A percentile compares a stretch with the other conserved stretches of the same genome.
These are phyloP conservation scores for Akanthomyces lecanii DNA, from an alignment of 2,329 filamentous ascomycete genomes.

Conservation along the genomic window DNA sequence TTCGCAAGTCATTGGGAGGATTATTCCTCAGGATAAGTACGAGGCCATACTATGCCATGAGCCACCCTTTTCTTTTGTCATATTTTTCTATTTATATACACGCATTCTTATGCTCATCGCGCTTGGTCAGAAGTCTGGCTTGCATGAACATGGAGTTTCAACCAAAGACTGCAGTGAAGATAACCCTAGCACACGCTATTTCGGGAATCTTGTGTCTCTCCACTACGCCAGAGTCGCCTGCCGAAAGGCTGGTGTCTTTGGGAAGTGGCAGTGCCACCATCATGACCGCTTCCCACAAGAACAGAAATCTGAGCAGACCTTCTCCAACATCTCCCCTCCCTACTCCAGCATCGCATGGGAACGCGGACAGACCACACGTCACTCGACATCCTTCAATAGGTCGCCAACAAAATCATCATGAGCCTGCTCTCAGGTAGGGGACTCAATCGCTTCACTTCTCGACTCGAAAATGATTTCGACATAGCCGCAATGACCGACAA, in stretches of 20 bases:
- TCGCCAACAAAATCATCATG: neutral
- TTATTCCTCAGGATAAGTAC: neutral
- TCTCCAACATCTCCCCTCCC: conserved; percentile 9
- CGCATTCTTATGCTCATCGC: neutral
- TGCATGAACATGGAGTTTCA: neutral
- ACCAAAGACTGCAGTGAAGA: conserved; percentile 17
- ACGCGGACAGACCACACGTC: neutral
- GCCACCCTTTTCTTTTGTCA: neutral
- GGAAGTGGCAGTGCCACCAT: neutral
- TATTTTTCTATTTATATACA: neutral
- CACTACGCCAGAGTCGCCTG: neutral
- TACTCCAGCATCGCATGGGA: conserved; percentile 5
- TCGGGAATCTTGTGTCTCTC: neutral
- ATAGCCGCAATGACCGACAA: conserved; percentile 37
- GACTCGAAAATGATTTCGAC: neutral
- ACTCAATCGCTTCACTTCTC: neutral
- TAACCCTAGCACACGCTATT: conserved; percentile 6
- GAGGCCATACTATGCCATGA: neutral
- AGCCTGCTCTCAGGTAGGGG: neutral
- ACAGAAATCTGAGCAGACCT: conserved; percentile 48
- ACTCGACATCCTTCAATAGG: neutral
- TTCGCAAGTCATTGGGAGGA: neutral
- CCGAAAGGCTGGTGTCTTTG: neutral
- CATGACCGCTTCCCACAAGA: conserved; percentile 31
- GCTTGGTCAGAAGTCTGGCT: neutral